phyloP scores from a whole-genome alignment of 306 rosid species.

The Lotus japonicus region DNA sequence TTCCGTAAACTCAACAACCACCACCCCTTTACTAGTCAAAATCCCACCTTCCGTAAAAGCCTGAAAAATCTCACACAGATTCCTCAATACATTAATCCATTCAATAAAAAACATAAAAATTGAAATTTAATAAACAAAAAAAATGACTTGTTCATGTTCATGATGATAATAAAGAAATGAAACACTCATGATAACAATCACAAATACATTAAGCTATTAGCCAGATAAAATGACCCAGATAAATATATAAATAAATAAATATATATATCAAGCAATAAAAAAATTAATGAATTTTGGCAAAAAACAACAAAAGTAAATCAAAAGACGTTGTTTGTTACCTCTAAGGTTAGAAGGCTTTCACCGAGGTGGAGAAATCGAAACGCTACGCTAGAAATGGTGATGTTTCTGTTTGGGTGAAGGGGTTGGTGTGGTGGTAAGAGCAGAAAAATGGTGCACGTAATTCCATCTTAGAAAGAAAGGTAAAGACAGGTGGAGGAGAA shows the following conservation, averaged over 20 bases:
- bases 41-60: conserved; percentile 59
- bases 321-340: conserved; percentile 14
- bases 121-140: not conserved
- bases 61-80: conserved; percentile 50
- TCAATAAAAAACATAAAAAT: not conserved
- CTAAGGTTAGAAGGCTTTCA: conserved; percentile 25
- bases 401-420: conserved; percentile 7
- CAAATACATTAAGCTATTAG: no score
- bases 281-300: no score
- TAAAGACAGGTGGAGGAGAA: no score
- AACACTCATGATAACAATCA: conserved; percentile 25
- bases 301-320: no score
- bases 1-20: conserved; percentile 17
- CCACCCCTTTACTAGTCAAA: conserved; percentile 42
- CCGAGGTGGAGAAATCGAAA: conserved; percentile 19
- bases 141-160: not conserved
- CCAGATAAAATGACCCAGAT: no score
- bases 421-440: not conserved
- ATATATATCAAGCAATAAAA: no score
- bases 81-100: conserved; percentile 26
- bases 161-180: not conserved
- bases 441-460: conserved; percentile 17
- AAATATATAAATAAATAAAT: no score
- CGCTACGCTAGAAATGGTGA: conserved; percentile 15
- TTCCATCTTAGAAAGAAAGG: no score